Conservation (phyloP, 1,284 basidiomycete genomes). For the Irpex sp. region DNA sequence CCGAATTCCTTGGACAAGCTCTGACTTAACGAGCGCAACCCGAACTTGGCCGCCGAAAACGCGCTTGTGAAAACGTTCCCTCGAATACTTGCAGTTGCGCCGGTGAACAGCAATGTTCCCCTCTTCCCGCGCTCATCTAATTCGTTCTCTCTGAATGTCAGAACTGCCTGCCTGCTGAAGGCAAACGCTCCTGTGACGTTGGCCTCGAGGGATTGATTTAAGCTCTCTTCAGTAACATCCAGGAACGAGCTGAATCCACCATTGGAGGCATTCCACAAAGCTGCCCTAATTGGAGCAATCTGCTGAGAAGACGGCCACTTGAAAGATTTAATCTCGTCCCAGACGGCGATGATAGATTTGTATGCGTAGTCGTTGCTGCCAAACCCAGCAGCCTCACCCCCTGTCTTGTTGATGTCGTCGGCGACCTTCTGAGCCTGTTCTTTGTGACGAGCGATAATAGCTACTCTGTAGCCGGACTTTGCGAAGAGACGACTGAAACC, state of each 20-base stretch:
- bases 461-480: constrained; percentile 64
- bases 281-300: constrained; percentile 53
- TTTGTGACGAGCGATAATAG: constrained; percentile 60
- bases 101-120: constrained; percentile 75
- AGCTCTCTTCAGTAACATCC: constrained; percentile 57
- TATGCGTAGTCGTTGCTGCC: constrained; percentile 54
- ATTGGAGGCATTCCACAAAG: constrained; percentile 62
- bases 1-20: constrained; percentile 79
- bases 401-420: constrained; percentile 49
- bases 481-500: constrained; percentile 54
- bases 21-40: constrained; percentile 64
- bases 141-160: constrained; percentile 59
- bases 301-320: constrained; percentile 35
- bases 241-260: constrained; percentile 68
- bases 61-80: constrained; percentile 65
- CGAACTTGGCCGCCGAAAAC: constrained; percentile 71
- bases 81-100: constrained; percentile 66
- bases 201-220: constrained; percentile 44
- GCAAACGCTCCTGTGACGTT: constrained; percentile 65
- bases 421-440: constrained; percentile 51
- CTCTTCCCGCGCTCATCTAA: constrained; percentile 43
- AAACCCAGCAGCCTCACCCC: constrained; percentile 62
- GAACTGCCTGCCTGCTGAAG: constrained; percentile 62
- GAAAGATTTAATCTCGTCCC: constrained; percentile 47
- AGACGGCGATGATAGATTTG: constrained; percentile 48